Evolutionary conservation across 192 early-diverging fungal species (phyloP), one percentile per base, ranked within the genome.

Genomic region (Rhizophagus sp.): DNA sequence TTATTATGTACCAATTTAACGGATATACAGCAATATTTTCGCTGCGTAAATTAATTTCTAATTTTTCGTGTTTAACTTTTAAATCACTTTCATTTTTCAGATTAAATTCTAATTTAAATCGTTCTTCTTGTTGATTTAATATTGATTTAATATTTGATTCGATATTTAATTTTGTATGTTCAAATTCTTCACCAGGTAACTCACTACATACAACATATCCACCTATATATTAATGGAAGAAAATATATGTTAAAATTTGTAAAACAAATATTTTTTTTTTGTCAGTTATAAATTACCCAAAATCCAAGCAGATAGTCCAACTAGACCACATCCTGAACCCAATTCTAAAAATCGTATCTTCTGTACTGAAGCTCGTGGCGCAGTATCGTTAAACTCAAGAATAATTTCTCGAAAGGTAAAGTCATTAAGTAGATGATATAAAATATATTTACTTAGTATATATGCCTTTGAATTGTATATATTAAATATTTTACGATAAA

Each of bases 401-500:
- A 57, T 6, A 57, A 22, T 57, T 69, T 36, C 34, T 8, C 33
- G 27, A 69, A 22, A 22, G 4, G 30, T 36, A n/a, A 19, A 25
- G 39, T 34, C 19, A 69, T 69, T 69, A 30, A 39, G 15, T 27
- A 66, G 11, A 69, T 41, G 33, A 36, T 69, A 13, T 9, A 22
- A 8, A 36, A 69, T 36, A 22, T 41, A 69, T 69, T 69, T 69
- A 9, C 67, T 69, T 22, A 69, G 22, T 69, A 69, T 41, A 69
- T 69, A 69, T 69, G 67, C 67, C 67, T 69, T 36, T 9, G 27
- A 30, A 30, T 67, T 15, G 39, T 30, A 5, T 8, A 41, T 27
- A 66, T 30, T 13, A 12, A 0, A 19, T 30, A 30, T 34, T 68
- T 15, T 27, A 65, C 0, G 6, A 13, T 30, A 30, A 13, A 15